Evolutionary conservation across 2,329 filamentous ascomycete species (phyloP).

Genomic region (Cryphonectria parasitica): DNA sequence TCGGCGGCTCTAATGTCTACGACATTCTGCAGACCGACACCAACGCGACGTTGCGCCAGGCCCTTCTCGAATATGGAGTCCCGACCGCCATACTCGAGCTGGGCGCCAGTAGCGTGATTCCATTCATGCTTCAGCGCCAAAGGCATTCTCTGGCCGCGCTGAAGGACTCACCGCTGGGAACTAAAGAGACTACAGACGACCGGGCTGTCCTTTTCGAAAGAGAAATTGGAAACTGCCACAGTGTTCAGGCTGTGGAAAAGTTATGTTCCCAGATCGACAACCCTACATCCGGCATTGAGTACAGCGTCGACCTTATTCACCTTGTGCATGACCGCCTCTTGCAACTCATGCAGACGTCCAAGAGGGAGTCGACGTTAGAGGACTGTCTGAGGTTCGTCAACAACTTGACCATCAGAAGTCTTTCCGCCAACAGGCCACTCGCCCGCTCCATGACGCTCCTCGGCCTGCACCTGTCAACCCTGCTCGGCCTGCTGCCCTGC

Average conservation of each 20-base stretch:
- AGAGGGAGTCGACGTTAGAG: neutral
- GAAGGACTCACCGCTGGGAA: neutral
- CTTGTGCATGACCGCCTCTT: constrained; percentile 26
- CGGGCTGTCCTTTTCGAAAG: constrained; percentile 16
- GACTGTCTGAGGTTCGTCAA: constrained; percentile 44
- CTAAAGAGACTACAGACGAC: neutral
- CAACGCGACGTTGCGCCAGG: neutral
- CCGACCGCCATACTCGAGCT: constrained; percentile 29
- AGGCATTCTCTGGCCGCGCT: constrained; percentile 10
- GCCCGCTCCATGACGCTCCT: constrained; percentile 27
- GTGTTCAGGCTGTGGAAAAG: constrained; percentile 34
- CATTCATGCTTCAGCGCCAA: constrained; percentile 37
- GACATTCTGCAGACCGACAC: neutral
- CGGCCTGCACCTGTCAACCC: constrained; percentile 30
- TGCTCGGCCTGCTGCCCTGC: constrained; percentile 23
- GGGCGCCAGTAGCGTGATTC: constrained; percentile 30
- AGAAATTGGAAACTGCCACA: constrained; percentile 25
- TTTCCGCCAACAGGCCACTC: constrained; percentile 29
- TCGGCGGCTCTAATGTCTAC: constrained; percentile 4
- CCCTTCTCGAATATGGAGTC: constrained; percentile 37
- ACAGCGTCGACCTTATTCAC: constrained; percentile 10
- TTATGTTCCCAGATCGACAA: constrained; percentile 31
- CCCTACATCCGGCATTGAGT: neutral
- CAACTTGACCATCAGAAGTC: constrained; percentile 44
- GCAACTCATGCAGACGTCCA: constrained; percentile 13